Base-by-base conservation (phyloP, 2,329 filamentous ascomycete species). In the Trichophyton benhamiae region DNA sequence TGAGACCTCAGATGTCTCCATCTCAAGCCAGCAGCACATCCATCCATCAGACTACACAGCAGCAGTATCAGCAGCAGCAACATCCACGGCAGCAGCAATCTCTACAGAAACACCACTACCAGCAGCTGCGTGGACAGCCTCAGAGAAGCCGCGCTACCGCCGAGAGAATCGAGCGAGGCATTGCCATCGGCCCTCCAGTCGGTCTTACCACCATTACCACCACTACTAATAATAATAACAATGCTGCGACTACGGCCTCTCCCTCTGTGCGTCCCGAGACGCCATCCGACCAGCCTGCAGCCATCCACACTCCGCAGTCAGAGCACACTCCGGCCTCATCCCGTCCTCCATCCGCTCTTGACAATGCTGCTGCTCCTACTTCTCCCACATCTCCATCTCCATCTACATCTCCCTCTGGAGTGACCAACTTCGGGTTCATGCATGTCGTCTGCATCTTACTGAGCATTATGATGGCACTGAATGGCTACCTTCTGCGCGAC, bases 391-490 rank as follows among this genome's bases (percentile, higher is more conserved):
- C 11, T n/a, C 7, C 11, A 25, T 15, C 27, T n/a, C 5, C 13
- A 33, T 7, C 11, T n/a, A 11, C 11, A 25, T 15, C 27, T n/a
- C 5, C 46, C 6, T 53, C 48, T 11, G 22, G 48, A n/a, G 3
- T 30, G 11, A 22, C 8, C 3, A 22, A 2, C 3, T 30, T 53
- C 13, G 22, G 48, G 11, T 30, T 46, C 20, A 20, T 33, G 46
- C 36, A 60, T 15, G 33, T 55, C 52, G 17, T 65, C 13, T 59
- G 58, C 15, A 42, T 64, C 30, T 20, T 67, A 22, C 44, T 67
- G 9, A 20, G 60, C 48, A 20, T 68, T 17, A 49, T 65, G n/a
- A 62, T 63, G 11, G 25, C 66, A 5, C 41, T 67, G 27, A 62
- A 62, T 7, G 61, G 61, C 11, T 64, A 66, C 61, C 49, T 59